phyloP scores from a whole-genome alignment of 768 basidiomycete species.

The Pseudohyphozyma bogoriensis region DNA sequence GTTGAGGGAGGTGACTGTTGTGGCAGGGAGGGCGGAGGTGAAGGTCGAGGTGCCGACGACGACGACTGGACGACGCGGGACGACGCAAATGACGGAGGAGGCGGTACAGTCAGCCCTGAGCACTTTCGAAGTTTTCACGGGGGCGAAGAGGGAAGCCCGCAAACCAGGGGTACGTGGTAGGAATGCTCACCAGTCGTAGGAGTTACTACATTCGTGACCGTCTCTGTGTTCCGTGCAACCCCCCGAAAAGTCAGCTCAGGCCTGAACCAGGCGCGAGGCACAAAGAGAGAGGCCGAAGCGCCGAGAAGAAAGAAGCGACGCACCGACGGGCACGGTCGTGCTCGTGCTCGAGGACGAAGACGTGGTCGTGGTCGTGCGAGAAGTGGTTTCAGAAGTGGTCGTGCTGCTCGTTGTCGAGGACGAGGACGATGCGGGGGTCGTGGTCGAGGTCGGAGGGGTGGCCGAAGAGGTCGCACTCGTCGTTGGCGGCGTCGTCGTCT shows the following conservation, averaged over 20 bases:
- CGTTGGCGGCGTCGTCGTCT: not conserved
- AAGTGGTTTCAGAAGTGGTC: not conserved
- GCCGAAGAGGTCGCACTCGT: not conserved
- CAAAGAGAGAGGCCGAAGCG: too few species aligned
- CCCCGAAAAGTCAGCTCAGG: not conserved
- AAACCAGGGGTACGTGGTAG: not conserved
- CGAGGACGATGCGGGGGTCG: not conserved
- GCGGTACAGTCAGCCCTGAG: not conserved
- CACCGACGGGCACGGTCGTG: too few species aligned
- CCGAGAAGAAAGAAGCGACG: too few species aligned
- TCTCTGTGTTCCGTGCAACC: not conserved
- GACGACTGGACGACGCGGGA: too few species aligned
- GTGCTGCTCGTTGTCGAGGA: not conserved
- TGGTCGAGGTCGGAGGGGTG: not conserved
- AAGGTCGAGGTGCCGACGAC: conserved; percentile 20
- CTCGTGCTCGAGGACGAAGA: too few species aligned
- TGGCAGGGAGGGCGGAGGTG: conserved; percentile 11
- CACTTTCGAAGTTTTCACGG: not conserved
- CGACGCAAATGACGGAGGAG: too few species aligned
- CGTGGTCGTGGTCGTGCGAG: too few species aligned
- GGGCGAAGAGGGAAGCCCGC: not conserved
- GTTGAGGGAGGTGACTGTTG: not conserved
- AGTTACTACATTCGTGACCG: conserved; percentile 16
- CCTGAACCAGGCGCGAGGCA: too few species aligned
- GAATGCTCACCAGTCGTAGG: conserved; percentile 16